phyloP scores from a whole-genome alignment of 2,329 filamentous ascomycete genomes.

The Ceratocystis cubensis region DNA sequence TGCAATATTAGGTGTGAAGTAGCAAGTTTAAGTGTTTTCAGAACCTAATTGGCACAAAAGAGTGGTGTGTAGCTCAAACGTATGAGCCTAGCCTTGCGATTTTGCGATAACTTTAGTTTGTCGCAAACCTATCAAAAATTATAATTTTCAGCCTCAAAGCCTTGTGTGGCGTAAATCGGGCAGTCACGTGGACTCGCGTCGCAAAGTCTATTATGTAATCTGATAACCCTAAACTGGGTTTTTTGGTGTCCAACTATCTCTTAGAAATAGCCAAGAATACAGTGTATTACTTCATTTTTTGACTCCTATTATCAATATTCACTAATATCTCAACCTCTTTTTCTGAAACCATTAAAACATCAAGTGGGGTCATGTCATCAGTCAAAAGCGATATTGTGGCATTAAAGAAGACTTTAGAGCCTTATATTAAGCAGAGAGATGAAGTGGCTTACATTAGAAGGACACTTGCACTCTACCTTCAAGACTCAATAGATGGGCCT shows the following conservation, averaged over 20 bases:
- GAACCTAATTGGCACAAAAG: slow-evolving; percentile 17
- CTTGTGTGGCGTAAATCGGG: slow-evolving; percentile 16
- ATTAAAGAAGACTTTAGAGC: slow-evolving; percentile 30
- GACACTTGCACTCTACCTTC: slow-evolving; percentile 42
- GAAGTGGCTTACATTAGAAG: slow-evolving; percentile 45
- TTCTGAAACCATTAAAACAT: no score
- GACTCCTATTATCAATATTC: no score
- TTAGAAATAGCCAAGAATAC: no score
- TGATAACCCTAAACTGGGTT: not conserved
- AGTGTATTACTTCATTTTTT: no score
- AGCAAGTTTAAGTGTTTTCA: not conserved
- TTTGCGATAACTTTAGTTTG: slow-evolving; percentile 7
- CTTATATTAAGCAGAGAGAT: slow-evolving; percentile 45
- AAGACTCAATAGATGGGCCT: slow-evolving; percentile 17
- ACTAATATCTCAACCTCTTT: no score
- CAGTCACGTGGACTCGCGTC: slow-evolving; percentile 19
- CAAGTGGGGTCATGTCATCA: slow-evolving; percentile 7
- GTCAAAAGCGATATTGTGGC: not conserved
- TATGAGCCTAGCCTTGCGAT: slow-evolving; percentile 18
- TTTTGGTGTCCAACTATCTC: no score
- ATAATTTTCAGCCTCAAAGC: slow-evolving; percentile 20
- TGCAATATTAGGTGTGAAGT: not conserved
- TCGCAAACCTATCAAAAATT: slow-evolving; percentile 19
- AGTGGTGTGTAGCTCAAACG: slow-evolving; percentile 8
- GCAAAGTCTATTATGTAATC: no score